Conservation (phyloP, 345 rosid genomes). For the Draba incana region DNA sequence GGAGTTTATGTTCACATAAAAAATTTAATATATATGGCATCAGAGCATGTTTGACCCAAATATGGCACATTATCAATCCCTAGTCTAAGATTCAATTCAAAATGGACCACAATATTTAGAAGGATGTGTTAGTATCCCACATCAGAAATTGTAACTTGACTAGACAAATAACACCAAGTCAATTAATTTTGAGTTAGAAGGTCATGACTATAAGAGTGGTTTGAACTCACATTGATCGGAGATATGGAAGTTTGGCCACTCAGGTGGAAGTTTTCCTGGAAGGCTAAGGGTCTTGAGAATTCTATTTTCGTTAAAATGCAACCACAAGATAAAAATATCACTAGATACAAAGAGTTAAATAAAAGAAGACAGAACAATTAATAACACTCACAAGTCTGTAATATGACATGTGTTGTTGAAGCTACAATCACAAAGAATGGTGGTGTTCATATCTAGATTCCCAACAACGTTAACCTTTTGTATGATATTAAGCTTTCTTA, state of each 20-base stretch:
- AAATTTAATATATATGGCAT: too few species aligned
- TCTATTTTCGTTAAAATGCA: neutral
- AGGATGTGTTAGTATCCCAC: too few species aligned
- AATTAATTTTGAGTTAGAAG: too few species aligned
- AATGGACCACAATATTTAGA: too few species aligned
- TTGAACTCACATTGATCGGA: neutral
- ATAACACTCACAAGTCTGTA: constrained; percentile 31
- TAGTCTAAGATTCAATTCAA: too few species aligned
- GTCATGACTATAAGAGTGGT: neutral
- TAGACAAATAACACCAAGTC: too few species aligned
- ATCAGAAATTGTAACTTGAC: too few species aligned
- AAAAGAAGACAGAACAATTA: neutral
- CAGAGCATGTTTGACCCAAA: too few species aligned
- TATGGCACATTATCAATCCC: too few species aligned
- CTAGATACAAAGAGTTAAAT: neutral
- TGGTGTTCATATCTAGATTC: neutral
- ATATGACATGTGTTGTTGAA: constrained; percentile 29
- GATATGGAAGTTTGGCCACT: constrained; percentile 15
- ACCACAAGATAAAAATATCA: neutral
- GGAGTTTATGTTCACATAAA: too few species aligned
- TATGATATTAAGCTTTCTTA: neutral
- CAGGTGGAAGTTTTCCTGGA: constrained; percentile 24
- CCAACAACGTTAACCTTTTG: neutral
- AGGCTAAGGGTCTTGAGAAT: neutral
- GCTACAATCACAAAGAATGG: constrained; percentile 13